phyloP scores from a whole-genome alignment of 441 rosid genomes.

The Breynia disticha region DNA sequence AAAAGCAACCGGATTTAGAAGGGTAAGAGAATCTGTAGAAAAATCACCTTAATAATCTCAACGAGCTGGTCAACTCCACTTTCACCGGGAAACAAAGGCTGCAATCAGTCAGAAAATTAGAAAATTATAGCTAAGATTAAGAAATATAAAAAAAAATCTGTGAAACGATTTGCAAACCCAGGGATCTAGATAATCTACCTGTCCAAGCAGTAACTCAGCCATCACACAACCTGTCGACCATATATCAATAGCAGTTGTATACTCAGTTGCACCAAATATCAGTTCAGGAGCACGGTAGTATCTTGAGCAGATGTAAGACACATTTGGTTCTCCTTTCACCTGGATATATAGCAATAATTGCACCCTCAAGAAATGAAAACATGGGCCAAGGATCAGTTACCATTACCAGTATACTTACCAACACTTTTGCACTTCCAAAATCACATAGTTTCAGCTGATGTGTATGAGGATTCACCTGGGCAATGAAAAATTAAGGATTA shows the following conservation, averaged over 20 bases:
- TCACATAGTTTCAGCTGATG: conserved; percentile 97
- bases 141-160: no score
- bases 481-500: conserved; percentile 15
- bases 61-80: conserved; percentile 98
- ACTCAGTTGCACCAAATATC: conserved; percentile 96
- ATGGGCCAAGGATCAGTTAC: background rate
- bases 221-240: conserved; percentile 99
- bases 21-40: background rate
- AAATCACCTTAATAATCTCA: conserved; percentile 87
- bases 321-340: conserved; percentile 98
- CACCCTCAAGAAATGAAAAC: conserved; percentile 19
- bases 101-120: conserved; percentile 18
- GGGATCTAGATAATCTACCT: conserved; percentile 30
- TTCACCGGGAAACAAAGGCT: conserved; percentile 99
- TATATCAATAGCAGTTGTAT: conserved; percentile 96
- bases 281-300: conserved; percentile 99
- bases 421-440: conserved; percentile 97
- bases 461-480: conserved; percentile 90
- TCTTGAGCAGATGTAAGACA: conserved; percentile 94
- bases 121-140: conserved; percentile 2
- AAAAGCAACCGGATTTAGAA: background rate
- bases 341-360: conserved; percentile 18
- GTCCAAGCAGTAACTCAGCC: conserved; percentile 98
- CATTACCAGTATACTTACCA: conserved; percentile 40
- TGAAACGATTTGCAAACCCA: no score